Conservation (phyloP, 1,284 basidiomycete species). For the Mycena sp. region DNA sequence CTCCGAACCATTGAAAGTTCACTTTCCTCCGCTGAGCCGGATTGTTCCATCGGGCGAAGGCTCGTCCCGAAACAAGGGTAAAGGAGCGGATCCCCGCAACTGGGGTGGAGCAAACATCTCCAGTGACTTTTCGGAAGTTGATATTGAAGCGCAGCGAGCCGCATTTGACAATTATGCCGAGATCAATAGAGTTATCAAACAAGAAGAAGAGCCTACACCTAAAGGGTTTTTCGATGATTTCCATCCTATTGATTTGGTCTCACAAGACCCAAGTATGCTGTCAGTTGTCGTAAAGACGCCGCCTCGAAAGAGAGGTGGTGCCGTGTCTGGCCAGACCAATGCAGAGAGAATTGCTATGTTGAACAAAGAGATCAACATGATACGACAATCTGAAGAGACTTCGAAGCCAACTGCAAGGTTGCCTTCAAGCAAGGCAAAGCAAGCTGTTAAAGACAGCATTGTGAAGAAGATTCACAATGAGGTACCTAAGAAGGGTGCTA, state of each 20-base stretch:
- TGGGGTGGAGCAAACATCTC: background rate
- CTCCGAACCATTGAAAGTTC: background rate
- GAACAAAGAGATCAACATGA: background rate
- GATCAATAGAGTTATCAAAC: background rate
- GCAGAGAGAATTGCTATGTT: background rate
- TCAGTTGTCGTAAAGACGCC: background rate
- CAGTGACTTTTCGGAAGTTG: background rate
- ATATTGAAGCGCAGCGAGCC: background rate
- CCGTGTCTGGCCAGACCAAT: background rate
- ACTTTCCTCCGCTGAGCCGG: background rate
- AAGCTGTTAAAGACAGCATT: background rate
- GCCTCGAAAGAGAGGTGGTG: background rate
- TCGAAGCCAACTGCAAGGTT: background rate
- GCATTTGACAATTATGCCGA: background rate
- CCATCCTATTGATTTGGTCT: background rate
- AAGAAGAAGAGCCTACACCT: background rate
- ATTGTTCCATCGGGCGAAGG: background rate
- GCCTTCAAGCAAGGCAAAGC: background rate
- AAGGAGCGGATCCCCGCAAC: constrained; percentile 5
- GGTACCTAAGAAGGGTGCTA: background rate
- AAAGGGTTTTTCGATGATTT: background rate
- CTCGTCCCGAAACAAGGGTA: background rate
- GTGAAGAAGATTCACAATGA: background rate
- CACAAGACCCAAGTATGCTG: background rate
- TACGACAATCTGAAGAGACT: background rate